phyloP scores from a whole-genome alignment of 1,139 yeast genomes.

The Saccharomyces hybrid region DNA sequence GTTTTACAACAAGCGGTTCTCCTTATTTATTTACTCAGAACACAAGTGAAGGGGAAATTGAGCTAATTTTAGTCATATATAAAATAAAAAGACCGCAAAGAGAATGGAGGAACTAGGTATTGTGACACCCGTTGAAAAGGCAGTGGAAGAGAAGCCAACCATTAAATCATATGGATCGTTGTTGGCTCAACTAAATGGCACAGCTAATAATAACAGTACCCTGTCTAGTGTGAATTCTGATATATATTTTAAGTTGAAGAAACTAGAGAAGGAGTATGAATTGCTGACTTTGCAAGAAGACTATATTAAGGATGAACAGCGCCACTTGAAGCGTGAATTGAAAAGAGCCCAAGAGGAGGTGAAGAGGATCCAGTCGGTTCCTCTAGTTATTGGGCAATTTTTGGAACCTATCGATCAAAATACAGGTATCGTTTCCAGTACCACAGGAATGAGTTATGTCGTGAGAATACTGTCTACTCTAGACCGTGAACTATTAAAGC shows the following conservation, averaged over 20 bases:
- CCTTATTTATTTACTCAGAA: no score
- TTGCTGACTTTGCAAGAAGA: constrained; percentile 83
- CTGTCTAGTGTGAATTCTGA: constrained; percentile 37
- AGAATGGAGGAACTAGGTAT: constrained; percentile 57
- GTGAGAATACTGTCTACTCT: constrained; percentile 90
- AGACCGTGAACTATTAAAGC: constrained; percentile 89
- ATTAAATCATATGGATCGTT: constrained; percentile 27
- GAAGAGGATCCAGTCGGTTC: constrained; percentile 93
- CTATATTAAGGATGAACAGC: constrained; percentile 94
- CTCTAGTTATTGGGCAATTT: constrained; percentile 95
- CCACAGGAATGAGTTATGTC: constrained; percentile 95
- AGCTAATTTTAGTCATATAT: neutral
- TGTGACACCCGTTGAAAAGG: constrained; percentile 27
- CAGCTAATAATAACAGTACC: constrained; percentile 9
- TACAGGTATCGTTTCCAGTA: constrained; percentile 93
- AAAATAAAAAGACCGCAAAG: neutral
- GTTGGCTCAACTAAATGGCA: constrained; percentile 20
- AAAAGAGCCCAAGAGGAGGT: constrained; percentile 98
- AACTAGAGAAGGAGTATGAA: constrained; percentile 82
- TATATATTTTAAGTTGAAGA: constrained; percentile 75
- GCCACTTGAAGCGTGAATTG: constrained; percentile 88
- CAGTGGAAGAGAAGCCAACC: constrained; percentile 17
- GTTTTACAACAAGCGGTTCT: neutral
- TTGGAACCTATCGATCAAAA: constrained; percentile 95
- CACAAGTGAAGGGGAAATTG: no score